Evolutionary conservation across 1,284 basidiomycete genomes (phyloP).

Genomic region (Schizophyllum commune): DNA sequence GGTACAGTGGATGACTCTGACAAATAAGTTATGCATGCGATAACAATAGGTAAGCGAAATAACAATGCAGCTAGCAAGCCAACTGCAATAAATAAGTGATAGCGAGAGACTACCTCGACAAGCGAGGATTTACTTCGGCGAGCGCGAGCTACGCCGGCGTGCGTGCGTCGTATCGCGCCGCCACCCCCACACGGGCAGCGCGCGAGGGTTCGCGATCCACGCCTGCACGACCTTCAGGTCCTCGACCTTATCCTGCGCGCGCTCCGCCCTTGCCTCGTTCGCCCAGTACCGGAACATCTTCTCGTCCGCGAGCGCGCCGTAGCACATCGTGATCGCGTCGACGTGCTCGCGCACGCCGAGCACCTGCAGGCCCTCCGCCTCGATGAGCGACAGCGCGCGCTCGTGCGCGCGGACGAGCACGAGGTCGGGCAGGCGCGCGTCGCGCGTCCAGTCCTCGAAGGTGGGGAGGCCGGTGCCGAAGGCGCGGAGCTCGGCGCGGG

Average conservation of each 20-base stretch:
- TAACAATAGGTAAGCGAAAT: not conserved
- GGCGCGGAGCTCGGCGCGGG: conserved; percentile 18
- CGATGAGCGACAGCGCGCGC: conserved; percentile 20
- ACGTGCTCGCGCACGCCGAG: conserved; percentile 14
- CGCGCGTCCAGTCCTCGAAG: conserved; percentile 31
- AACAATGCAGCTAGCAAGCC: not conserved
- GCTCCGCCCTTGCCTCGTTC: conserved; percentile 5
- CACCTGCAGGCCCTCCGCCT: conserved; percentile 17
- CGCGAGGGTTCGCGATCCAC: conserved; percentile 28
- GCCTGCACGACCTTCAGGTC: conserved; percentile 21
- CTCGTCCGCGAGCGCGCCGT: conserved; percentile 30
- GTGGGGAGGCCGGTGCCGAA: conserved; percentile 19
- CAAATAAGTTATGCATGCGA: not conserved
- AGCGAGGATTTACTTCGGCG: not conserved
- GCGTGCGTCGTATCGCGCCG: conserved; percentile 14
- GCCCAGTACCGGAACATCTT: conserved; percentile 27
- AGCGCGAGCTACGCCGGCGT: not conserved
- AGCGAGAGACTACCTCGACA: not conserved
- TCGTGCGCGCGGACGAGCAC: conserved; percentile 25
- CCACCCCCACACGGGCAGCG: conserved; percentile 34
- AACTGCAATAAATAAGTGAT: not conserved
- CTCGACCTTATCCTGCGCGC: conserved; percentile 13
- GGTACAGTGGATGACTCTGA: too few species aligned
- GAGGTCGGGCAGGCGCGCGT: conserved; percentile 17
- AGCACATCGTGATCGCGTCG: conserved; percentile 33